phyloP scores from a whole-genome alignment of 179 eudicot genomes.

The Spergularia azorica region DNA sequence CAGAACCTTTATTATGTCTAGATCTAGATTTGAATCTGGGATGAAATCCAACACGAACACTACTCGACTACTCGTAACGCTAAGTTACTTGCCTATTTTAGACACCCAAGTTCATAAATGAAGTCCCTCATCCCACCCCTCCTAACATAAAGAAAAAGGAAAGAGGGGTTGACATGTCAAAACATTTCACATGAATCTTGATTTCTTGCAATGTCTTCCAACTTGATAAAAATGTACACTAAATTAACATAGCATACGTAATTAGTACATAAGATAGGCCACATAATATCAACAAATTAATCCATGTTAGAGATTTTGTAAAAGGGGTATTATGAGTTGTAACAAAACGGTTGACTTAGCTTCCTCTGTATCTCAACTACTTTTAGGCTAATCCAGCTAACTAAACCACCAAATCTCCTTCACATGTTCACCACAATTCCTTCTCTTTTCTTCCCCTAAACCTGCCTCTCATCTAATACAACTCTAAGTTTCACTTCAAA shows the following conservation, averaged over 20 bases:
- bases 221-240: not conserved
- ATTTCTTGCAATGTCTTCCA: not conserved
- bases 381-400: slow-evolving; percentile 23
- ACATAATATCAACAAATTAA: slow-evolving; percentile 11
- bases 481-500: too few species aligned
- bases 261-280: not conserved
- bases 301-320: not conserved
- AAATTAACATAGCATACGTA: not conserved
- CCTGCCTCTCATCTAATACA: not conserved
- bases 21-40: too few species aligned
- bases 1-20: too few species aligned
- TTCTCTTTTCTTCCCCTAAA: not conserved
- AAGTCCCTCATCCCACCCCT: not conserved
- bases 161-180: not conserved
- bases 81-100: too few species aligned
- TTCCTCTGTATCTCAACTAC: slow-evolving; percentile 13
- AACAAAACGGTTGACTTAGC: slow-evolving; percentile 21
- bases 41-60: too few species aligned
- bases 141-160: not conserved
- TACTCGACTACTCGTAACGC: too few species aligned
- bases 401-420: slow-evolving; percentile 2
- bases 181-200: not conserved
- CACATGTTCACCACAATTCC: slow-evolving; percentile 11
- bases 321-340: not conserved
- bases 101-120: not conserved